Percentiles rank a stretch among this genome's conserved stretches.
These are phyloP conservation scores for Mercurialis annua DNA, from an alignment of 345 rosid species.

Conservation along the genomic window DNA sequence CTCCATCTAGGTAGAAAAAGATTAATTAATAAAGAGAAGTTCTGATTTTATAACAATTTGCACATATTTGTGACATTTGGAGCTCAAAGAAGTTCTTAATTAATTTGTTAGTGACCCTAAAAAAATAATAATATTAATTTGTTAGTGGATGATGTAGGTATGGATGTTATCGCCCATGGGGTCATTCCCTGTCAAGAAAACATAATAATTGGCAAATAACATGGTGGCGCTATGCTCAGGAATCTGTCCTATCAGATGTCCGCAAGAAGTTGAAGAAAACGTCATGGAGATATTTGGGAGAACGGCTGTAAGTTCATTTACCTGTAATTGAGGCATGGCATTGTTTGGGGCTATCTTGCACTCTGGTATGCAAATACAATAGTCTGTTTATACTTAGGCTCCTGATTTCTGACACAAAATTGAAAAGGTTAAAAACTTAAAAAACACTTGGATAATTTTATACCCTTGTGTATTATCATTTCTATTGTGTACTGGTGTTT, in stretches of 20 bases:
- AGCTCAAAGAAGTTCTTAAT: not conserved
- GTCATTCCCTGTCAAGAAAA: constrained; percentile 49
- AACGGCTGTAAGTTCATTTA: constrained; percentile 59
- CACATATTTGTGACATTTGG: not conserved
- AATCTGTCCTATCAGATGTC: constrained; percentile 69
- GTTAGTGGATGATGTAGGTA: constrained; percentile 46
- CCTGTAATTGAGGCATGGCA: not conserved
- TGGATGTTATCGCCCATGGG: constrained; percentile 85
- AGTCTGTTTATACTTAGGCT: no score
- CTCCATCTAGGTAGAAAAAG: not conserved
- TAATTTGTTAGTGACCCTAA: constrained; percentile 10
- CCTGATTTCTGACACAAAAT: no score
- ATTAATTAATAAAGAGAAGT: not conserved
- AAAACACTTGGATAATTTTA: not conserved
- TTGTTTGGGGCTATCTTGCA: not conserved
- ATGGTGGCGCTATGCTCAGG: constrained; percentile 93
- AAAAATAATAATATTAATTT: no score
- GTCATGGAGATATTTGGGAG: constrained; percentile 83
- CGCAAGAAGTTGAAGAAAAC: constrained; percentile 65
- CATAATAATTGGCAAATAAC: constrained; percentile 67
- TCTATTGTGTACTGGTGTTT: not conserved
- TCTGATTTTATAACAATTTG: not conserved
- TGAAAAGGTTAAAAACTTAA: not conserved
- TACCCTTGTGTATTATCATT: not conserved
- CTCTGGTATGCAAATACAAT: no score